A percentile compares a stretch with the other conserved stretches of the same genome.
Conservation (phyloP, 176 grass and related monocot genomes). For the Raddia distichophylla region DNA sequence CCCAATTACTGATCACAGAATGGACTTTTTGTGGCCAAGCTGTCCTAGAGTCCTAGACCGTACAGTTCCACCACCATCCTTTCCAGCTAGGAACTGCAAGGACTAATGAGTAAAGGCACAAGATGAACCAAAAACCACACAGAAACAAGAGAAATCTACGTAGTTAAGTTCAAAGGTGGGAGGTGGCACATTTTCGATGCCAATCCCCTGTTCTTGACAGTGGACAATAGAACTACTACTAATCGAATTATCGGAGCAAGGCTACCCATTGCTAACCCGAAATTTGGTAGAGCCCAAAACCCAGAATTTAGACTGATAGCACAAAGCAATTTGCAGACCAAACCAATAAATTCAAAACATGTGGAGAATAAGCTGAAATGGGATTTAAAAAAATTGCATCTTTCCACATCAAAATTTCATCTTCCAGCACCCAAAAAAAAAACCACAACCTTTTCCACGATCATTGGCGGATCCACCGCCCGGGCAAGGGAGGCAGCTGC, state of each 20-base stretch:
- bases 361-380: not conserved
- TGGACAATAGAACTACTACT: conserved; percentile 3
- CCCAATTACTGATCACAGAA: conserved; percentile 32
- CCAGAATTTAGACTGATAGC: not conserved
- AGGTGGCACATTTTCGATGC: not conserved
- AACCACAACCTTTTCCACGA: not conserved
- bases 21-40: conserved; percentile 20
- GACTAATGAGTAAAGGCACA: conserved; percentile 24
- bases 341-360: not conserved
- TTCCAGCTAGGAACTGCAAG: conserved; percentile 42
- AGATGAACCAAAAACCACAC: conserved; percentile 34
- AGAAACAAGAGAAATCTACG: conserved; percentile 24
- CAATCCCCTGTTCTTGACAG: not conserved
- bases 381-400: not conserved
- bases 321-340: not conserved
- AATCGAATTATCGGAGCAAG: not conserved
- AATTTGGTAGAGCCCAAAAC: not conserved
- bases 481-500: no score
- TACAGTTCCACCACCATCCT: conserved; percentile 12
- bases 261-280: no score
- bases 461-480: not conserved
- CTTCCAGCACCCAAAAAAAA: not conserved
- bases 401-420: not conserved
- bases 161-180: conserved; percentile 17
- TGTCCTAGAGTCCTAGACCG: conserved; percentile 43